Percentiles rank a stretch among this genome's conserved stretches.
Conservation (phyloP, 768 basidiomycete species). For the Suillus brevipes region DNA sequence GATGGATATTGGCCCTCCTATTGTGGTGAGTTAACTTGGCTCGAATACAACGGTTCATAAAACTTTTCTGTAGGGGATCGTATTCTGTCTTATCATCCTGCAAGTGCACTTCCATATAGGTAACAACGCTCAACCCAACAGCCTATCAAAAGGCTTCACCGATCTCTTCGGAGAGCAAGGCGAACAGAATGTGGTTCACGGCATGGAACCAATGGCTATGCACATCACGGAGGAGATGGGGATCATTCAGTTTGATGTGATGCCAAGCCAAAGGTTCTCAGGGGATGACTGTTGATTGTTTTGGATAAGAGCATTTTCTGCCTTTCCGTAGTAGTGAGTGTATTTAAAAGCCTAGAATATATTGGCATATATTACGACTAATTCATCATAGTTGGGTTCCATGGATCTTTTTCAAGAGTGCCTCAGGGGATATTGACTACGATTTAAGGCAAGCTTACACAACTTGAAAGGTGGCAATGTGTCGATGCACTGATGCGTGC, state of each 20-base stretch:
- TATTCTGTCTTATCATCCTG: conserved; percentile 1
- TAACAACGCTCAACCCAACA: neutral
- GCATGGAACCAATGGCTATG: neutral
- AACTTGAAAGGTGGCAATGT: neutral
- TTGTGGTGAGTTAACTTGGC: neutral
- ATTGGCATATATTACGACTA: neutral
- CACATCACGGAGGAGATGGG: neutral
- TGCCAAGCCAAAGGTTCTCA: neutral
- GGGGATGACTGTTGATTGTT: neutral
- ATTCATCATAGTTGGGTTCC: neutral
- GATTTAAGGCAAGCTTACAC: neutral
- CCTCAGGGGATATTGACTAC: neutral
- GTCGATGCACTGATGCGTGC: neutral
- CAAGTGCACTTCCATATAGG: neutral
- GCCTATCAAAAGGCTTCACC: neutral
- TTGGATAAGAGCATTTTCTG: neutral
- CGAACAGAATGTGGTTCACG: neutral
- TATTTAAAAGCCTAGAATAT: neutral
- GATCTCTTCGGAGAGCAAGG: neutral
- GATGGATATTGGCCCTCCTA: neutral
- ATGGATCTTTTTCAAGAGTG: neutral
- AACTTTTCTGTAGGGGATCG: neutral
- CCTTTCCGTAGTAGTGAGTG: neutral
- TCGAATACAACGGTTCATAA: neutral
- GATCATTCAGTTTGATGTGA: neutral